Evolutionary conservation across 495 filamentous ascomycete species (phyloP).

Genomic region (Pseudoneurospora amorphoporcata): DNA sequence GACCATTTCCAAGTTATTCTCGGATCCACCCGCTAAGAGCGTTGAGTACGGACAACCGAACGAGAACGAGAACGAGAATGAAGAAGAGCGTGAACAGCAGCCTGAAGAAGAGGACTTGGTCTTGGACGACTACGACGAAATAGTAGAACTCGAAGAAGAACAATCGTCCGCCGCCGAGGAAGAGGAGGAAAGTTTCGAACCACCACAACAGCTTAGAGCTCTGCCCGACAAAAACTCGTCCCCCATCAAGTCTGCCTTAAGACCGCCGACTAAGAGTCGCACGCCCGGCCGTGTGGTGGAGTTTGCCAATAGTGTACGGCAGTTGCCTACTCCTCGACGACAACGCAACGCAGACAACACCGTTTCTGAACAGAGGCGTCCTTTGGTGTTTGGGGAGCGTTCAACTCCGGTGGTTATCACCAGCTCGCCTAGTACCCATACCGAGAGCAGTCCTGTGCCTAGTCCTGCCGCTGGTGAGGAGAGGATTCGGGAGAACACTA

Average conservation of each 20-base stretch:
- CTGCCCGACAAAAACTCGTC: constrained; percentile 29
- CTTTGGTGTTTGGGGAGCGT: background rate
- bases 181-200: constrained; percentile 1
- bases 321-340: background rate
- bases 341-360: background rate
- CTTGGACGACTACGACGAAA: background rate
- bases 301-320: constrained; percentile 28
- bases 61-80: constrained; percentile 10
- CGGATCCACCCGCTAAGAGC: background rate
- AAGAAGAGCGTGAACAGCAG: background rate
- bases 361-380: background rate
- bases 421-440: background rate
- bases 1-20: constrained; percentile 8
- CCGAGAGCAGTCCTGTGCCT: background rate
- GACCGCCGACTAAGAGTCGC: constrained; percentile 31
- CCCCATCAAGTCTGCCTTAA: constrained; percentile 40
- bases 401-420: background rate
- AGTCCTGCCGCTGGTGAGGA: background rate
- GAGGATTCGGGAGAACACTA: background rate
- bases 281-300: constrained; percentile 38
- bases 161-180: constrained; percentile 1
- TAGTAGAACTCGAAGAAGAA: constrained; percentile 4
- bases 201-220: constrained; percentile 4
- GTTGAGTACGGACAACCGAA: background rate
- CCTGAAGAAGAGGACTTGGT: background rate